phyloP scores from a whole-genome alignment of 805 yeast species.

The Clavispora fructus region DNA sequence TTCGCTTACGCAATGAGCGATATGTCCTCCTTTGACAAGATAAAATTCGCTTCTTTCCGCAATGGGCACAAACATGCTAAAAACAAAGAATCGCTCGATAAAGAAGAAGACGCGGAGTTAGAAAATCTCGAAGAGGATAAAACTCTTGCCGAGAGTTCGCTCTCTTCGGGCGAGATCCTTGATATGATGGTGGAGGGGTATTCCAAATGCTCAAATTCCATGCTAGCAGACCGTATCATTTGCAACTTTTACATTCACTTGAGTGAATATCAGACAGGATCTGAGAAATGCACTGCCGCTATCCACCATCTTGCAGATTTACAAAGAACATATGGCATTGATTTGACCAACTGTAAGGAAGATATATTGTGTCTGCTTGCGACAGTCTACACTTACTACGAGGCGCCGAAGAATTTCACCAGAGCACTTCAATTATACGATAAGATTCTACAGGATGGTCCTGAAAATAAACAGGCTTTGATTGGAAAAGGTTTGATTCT shows the following conservation, averaged over 20 bases:
- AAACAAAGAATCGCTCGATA: conserved; percentile 8
- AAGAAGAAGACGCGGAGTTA: not conserved
- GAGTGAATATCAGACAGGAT: conserved; percentile 60
- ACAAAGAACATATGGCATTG: conserved; percentile 42
- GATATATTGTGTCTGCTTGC: conserved; percentile 67
- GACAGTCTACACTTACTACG: conserved; percentile 72
- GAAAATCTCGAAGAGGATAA: conserved; percentile 5
- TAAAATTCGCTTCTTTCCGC: conserved; percentile 18
- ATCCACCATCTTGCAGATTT: conserved; percentile 48
- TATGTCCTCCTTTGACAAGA: conserved; percentile 53
- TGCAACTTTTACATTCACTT: conserved; percentile 54
- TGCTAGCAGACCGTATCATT: conserved; percentile 62
- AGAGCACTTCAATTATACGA: conserved; percentile 72
- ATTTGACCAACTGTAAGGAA: conserved; percentile 47
- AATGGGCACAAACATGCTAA: not conserved
- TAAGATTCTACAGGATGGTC: conserved; percentile 41
- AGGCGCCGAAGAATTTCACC: conserved; percentile 83
- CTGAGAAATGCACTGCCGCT: conserved; percentile 56
- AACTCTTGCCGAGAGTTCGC: conserved; percentile 2
- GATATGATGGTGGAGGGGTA: conserved; percentile 49
- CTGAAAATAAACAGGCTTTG: conserved; percentile 51
- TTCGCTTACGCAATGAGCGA: conserved; percentile 64
- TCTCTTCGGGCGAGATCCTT: conserved; percentile 48
- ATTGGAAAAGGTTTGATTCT: conserved; percentile 80
- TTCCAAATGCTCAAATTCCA: conserved; percentile 32